Evolutionary conservation across 768 basidiomycete species (phyloP), one percentile per base, ranked within the genome.

Genomic region (Boletus insuetus): DNA sequence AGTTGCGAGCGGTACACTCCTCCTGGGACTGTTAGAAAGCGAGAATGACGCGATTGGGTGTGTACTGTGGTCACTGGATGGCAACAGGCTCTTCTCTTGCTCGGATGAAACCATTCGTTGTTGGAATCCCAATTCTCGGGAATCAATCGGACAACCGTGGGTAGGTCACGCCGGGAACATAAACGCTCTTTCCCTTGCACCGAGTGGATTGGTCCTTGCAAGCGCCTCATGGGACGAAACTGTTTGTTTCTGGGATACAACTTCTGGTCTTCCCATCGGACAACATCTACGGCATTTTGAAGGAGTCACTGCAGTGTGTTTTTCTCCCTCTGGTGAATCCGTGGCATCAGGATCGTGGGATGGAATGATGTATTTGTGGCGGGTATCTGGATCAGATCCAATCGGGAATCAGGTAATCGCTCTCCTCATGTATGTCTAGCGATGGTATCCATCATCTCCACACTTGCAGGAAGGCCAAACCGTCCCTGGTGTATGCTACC

Each of bases 21-120:
- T 53, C 41, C n/a, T 54, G 12, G 24, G 42, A 38, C 54, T 37
- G 0, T 10, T 51, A 7, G 1, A n/a, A 1, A 39, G 32, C 8
- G n/a, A 42, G 20, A 19, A 7, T 12, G 22, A 17, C 14, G 4
- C 8, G 2, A 17, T 44, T 9, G 0, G 14, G 0, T 13, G 24
- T 14, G 17, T 63, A 6, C n/a, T 49, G 4, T 64, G 63, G 62
- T 58, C 63, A 16, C 46, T 0, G 4, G 59, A 61, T 32, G 62
- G 62, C 6, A 51, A 22, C 32, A 50, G 7, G 4, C 19, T 64
- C 13, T 61, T 54, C 45, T 54, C 59, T 29, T 14, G 5, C 2
- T 51, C 48, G 0, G 22, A 49, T 19, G 11, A 49, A 16, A 40
- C 49, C 0, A 61, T 58, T 40, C 43, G 41, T 10, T 52, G 49